A percentile compares a stretch with the other conserved stretches of the same genome.
Evolutionary conservation across 2,329 filamentous ascomycete species (phyloP).

Genomic region (Colletotrichum musae): DNA sequence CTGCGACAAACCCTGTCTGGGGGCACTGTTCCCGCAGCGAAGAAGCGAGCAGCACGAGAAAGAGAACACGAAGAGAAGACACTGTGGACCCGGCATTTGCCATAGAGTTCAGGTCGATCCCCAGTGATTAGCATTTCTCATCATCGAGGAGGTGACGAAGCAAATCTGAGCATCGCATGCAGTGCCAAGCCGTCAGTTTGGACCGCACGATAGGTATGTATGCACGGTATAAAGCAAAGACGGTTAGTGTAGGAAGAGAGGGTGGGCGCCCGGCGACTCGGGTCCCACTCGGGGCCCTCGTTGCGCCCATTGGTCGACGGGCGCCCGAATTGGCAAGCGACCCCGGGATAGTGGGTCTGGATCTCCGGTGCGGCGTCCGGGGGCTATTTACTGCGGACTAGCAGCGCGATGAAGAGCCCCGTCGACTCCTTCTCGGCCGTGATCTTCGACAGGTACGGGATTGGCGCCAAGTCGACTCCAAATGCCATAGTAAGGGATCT

Average conservation of each 20-base stretch:
- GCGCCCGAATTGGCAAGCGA: not conserved
- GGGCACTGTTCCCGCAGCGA: slow-evolving; percentile 12
- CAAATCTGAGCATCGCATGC: not conserved
- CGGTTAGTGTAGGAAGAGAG: not conserved
- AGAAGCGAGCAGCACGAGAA: not conserved
- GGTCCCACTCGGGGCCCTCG: not conserved
- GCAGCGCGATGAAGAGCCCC: not conserved
- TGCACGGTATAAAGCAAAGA: not conserved
- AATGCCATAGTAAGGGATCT: slow-evolving; percentile 18
- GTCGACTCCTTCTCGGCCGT: not conserved
- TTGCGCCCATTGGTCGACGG: not conserved
- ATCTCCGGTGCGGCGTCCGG: slow-evolving; percentile 20
- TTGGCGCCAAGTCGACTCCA: slow-evolving; percentile 24
- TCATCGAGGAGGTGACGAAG: not conserved
- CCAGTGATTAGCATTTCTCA: not conserved
- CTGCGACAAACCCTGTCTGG: slow-evolving; percentile 38
- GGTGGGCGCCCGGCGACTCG: not conserved
- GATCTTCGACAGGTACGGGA: not conserved
- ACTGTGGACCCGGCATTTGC: slow-evolving; percentile 7
- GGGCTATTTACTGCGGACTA: not conserved
- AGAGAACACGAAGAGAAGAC: not conserved
- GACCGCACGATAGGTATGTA: not conserved
- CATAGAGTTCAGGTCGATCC: slow-evolving; percentile 3
- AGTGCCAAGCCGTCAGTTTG: slow-evolving; percentile 39
- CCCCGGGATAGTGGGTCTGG: slow-evolving; percentile 18